Base-by-base conservation (phyloP, 179 eudicot genomes). In the Actinidia arguta region DNA sequence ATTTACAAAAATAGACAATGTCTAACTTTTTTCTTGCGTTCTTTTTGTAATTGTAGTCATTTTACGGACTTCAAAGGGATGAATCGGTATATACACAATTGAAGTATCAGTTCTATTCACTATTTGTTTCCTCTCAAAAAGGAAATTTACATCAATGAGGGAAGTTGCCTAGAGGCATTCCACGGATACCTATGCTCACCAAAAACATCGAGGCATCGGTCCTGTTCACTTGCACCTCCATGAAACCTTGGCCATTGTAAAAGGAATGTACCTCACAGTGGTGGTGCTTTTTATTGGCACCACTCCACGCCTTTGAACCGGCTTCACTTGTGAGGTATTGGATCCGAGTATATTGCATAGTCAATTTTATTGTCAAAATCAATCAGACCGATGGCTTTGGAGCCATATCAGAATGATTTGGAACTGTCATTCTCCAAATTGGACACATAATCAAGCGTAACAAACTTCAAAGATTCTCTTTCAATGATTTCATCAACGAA, bases 221-320 rank as follows among this genome's bases (percentile, higher is more conserved):
- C 0, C 63, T 56, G 16, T 78, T 84, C 12, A 86, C 44, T 16
- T 84, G 73, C 75, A 84, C 54, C 0, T 86, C 78, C 89, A 86
- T 84, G 54, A 86, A 86, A 25, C 86, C 88, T 78, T 86, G 86
- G 18, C 88, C 86, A 44, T 83, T 82, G 36, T 86, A 75, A 14
- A 78, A 84, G 72, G 84, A 78, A 7, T 86, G 72, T 8, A 64
- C 83, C 13, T 48, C 75, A 7, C 86, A 61, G 1, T 39, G 25
- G 31, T 81, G 24, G 66, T 42, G 76, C n/a, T 27, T 12, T 22
- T 54, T 67, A 47, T 20, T 24, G 11, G n/a, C 75, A 27, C 82
- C 83, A 42, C 78, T 79, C 89, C 89, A 84, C 42, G 89, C 85
- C 81, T 81, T 86, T 6, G 89, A 86, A 24, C 88, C 88, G 1